Base-by-base conservation (phyloP, 108 stramenopile genomes). In the Fistulifera pelliculosa region DNA sequence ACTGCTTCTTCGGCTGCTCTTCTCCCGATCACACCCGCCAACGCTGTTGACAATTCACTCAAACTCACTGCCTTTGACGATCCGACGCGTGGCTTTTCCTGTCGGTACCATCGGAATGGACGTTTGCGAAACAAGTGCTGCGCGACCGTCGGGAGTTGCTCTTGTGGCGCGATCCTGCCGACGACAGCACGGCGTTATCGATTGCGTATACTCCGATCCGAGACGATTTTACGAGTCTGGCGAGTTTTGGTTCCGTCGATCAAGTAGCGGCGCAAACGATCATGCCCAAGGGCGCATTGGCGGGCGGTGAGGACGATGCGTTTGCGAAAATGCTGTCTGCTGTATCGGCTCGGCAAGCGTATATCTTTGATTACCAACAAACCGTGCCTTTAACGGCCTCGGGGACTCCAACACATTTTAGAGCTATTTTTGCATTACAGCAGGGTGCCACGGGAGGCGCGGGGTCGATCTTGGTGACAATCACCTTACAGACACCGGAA, bases 191-290 rank as follows among this genome's bases (percentile, higher is more conserved):
- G 1, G 51, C 81, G 1, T 26, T 83, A 21, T 82, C 83, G 44
- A 62, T 93, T 24, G 86, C 85, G 11, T 87, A 77, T 68, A 88
- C 90, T 0, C 90, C 90, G 17, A 68, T 87, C 10, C 65, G 85
- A 17, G 79, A 80, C 49, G 90, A 93, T 52, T 93, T 80, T 62
- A 87, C 85, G 18, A 66, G 72, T 2, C 56, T 93, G 0, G 54
- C 64, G 2, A 75, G 72, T 13, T 93, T 93, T 52, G 90, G 90
- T 38, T 50, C 54, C 17, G 79, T 81, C 5, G 83, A 83, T 57
- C 56, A 80, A 41, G 90, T 91, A 0, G 90, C 70, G 8, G 80
- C 83, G 59, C 58, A 71, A 31, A 87, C 86, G 7, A 93, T 93
- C 43, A 49, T 93, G 16, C 90, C 90, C 38, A 93, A 93, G 62